Evolutionary conservation across 2,329 filamentous ascomycete species (phyloP), one percentile per base, ranked within the genome.

Genomic region (Pseudocercospora fuligena): DNA sequence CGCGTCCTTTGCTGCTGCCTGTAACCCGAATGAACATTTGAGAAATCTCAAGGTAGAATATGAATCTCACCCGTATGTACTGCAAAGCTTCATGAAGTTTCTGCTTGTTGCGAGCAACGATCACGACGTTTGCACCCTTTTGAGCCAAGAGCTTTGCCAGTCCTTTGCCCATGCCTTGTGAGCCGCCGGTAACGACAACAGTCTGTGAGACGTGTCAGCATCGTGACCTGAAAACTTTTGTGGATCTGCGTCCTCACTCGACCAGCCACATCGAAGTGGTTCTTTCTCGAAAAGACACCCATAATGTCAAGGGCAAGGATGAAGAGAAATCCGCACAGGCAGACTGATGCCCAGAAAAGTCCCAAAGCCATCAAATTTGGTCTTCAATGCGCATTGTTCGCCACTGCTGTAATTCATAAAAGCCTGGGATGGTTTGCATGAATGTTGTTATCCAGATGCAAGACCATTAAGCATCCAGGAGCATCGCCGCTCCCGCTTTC

Each of bases 141-240:
- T 86, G 83, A 2, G 94, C 87, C 53, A 99, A 87, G 71, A 93
- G 85, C 60, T 88, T 85, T 5, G 90, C 93, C 21, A 90, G 87
- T 60, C 88, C 88, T 72, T 89, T 88, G 66, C 95, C 95, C 90
- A 97, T 92, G 65, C 95, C 95, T 76, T 97, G 92, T 0, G 95
- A 97, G 33, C 90, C 93, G 56, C 95, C 95, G 0, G 95, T 99
- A 61, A 99, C 84, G 63, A 98, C 84, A 61, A 96, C 85, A 1
- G 94, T 97, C 93, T 97, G 73, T 9, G 64, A 43, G 21, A 56
- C 16, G 1, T 51, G 6, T 51, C 19, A 23, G 19, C 7, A 25
- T 5, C 12, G 6, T 23, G 19, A 1, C 5, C 14, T 6, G 5
- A 8, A 25, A 8, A 21, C 3, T 19, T 21, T 23, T n/a, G n/a